Percentiles rank a stretch among this genome's conserved stretches.
These are phyloP conservation scores for Aspergillus cavernicola DNA, from an alignment of 495 filamentous ascomycete species.

Conservation along the genomic window DNA sequence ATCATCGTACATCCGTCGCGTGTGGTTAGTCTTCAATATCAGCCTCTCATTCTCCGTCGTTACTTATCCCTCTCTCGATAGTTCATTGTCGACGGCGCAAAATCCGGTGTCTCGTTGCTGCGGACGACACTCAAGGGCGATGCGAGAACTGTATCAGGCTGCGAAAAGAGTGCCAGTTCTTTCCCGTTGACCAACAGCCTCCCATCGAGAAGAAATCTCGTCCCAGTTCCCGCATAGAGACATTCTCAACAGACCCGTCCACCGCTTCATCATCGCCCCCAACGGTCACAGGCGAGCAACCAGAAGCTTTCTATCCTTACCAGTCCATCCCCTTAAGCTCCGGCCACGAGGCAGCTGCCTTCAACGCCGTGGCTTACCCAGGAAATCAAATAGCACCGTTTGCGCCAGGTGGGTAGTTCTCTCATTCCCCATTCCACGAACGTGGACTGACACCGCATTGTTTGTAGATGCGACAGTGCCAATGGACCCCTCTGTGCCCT, in stretches of 20 bases:
- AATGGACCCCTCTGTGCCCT: conserved; percentile 36
- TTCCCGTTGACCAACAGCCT: conserved; percentile 83
- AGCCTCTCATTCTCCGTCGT: background rate
- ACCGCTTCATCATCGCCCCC: conserved; percentile 46
- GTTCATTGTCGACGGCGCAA: conserved; percentile 94
- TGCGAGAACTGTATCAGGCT: conserved; percentile 95
- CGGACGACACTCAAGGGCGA: conserved; percentile 73
- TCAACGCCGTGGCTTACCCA: conserved; percentile 28
- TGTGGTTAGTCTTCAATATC: conserved; percentile 70
- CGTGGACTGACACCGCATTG: background rate
- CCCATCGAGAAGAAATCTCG: conserved; percentile 52
- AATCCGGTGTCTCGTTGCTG: conserved; percentile 83
- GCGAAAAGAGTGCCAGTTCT: conserved; percentile 95
- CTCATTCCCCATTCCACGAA: background rate
- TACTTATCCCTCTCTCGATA: conserved; percentile 33
- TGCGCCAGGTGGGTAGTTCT: conserved; percentile 32
- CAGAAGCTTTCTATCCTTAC: conserved; percentile 43
- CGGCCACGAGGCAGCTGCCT: conserved; percentile 36
- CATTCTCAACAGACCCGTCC: conserved; percentile 39
- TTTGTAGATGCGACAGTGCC: conserved; percentile 24
- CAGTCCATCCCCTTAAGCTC: conserved; percentile 37
- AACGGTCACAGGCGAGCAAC: conserved; percentile 27
- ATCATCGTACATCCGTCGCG: conserved; percentile 94
- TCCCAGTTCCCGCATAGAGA: conserved; percentile 41
- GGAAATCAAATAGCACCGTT: conserved; percentile 33